Percentiles rank a stretch among this genome's conserved stretches.
Evolutionary conservation across 352 stramenopile species (phyloP).

Genomic region (Thraustochytrium sp.): DNA sequence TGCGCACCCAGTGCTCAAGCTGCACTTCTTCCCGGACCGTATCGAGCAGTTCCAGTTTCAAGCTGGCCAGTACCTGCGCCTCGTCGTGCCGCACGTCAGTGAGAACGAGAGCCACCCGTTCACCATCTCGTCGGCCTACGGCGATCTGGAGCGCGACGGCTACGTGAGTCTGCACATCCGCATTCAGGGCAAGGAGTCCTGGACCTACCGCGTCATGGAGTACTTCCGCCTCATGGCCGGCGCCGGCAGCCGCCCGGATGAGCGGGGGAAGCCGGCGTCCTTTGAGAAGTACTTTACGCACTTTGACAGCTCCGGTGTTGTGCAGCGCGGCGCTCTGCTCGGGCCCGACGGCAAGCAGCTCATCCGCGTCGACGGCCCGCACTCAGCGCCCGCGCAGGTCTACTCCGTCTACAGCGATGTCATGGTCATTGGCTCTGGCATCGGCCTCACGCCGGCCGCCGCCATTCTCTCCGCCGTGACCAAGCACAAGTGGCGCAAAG

Average conservation of each 20-base stretch:
- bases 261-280: background rate
- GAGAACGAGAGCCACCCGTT: conserved; percentile 56
- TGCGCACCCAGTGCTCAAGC: conserved; percentile 49
- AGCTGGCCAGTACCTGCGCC: conserved; percentile 54
- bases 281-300: conserved; percentile 33
- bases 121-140: conserved; percentile 50
- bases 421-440: conserved; percentile 54
- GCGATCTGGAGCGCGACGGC: conserved; percentile 50
- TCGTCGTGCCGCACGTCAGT: conserved; percentile 50
- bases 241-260: background rate
- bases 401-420: conserved; percentile 53
- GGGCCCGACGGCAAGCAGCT: conserved; percentile 53
- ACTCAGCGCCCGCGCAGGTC: conserved; percentile 50
- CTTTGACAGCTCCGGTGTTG: conserved; percentile 48
- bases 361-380: conserved; percentile 52
- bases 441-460: conserved; percentile 52
- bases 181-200: conserved; percentile 47
- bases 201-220: conserved; percentile 54
- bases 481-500: conserved; percentile 55
- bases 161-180: conserved; percentile 55
- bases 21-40: conserved; percentile 52
- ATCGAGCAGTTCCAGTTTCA: conserved; percentile 53
- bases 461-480: conserved; percentile 51
- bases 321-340: conserved; percentile 44
- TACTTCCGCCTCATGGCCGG: conserved; percentile 52